Base-by-base conservation (phyloP, 2,329 filamentous ascomycete species). In the Aureobasidium melanogenum region DNA sequence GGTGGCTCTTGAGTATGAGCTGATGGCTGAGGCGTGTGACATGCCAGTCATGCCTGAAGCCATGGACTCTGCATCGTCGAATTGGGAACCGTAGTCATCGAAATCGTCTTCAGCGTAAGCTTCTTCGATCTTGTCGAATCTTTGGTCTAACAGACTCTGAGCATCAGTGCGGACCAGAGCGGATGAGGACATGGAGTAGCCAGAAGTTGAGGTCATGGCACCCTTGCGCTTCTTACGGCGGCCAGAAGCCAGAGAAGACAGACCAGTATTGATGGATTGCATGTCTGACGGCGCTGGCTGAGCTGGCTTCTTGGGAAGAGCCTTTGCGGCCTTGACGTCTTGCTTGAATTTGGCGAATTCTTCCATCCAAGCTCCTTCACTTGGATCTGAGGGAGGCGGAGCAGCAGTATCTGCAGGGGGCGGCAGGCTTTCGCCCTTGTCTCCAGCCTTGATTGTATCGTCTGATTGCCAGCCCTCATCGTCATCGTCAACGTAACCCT, bases 381-480 rank as follows among this genome's bases (percentile, higher is more conserved):
- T 76, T 47, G 61, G 74, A 60, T 74, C 72, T 19, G 71, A 70
- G 7, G 72, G 69, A 2, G 69, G 69, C 28, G 68, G 64, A 22
- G 71, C 72, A 56, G 71, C 70, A 1, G 67, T 65, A 55, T 74
- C 70, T 50, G 67, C 64, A 6, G 71, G 69, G 8, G 72, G 70
- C 5, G 67, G 67, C 3, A 67, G 61, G 65, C 63, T 24, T 69
- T 60, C 22, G 57, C 19, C 28, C 30, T 28, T 48, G 57, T 58
- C 60, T 43, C 55, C 70, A 22, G 82, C 78, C 88, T 96, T 71
- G 87, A 81, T 91, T 0, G 94, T 99, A 67, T 86, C 87, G 73
- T 99, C 94, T 8, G 91, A 95, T 75, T 97, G 92, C 92, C 92
- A 99, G 6, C 93, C 94, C 1, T 88, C 88, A 57, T 93, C 91